These are phyloP conservation scores for Phytophthora chlamydospora DNA, from an alignment of 352 stramenopile species.

Conservation along the genomic window DNA sequence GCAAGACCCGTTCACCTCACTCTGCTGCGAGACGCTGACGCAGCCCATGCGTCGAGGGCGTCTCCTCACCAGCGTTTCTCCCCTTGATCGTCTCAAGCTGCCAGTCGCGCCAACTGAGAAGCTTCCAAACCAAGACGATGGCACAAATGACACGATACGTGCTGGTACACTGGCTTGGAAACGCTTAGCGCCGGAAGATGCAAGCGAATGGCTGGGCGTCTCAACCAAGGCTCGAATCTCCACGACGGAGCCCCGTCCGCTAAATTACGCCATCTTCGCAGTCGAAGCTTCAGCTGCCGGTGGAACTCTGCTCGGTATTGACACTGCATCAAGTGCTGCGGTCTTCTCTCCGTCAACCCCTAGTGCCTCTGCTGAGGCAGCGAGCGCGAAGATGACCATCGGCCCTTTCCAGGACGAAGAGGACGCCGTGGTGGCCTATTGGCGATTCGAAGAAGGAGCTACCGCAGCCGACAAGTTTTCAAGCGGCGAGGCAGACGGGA, in stretches of 20 bases:
- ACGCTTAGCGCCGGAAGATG: slow-evolving; percentile 67
- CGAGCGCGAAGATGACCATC: slow-evolving; percentile 64
- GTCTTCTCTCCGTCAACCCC: slow-evolving; percentile 18
- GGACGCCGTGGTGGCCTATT: slow-evolving; percentile 85
- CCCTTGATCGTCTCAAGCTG: slow-evolving; percentile 55
- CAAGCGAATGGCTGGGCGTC: slow-evolving; percentile 63
- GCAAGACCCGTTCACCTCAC: slow-evolving; percentile 63
- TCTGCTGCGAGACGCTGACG: slow-evolving; percentile 65
- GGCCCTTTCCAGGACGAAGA: slow-evolving; percentile 87
- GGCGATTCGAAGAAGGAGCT: slow-evolving; percentile 84
- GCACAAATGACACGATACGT: slow-evolving; percentile 24
- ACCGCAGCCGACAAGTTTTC: slow-evolving; percentile 27
- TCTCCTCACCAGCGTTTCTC: slow-evolving; percentile 54
- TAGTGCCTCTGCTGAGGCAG: slow-evolving; percentile 11
- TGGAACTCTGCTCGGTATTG: slow-evolving; percentile 12
- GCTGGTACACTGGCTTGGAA: slow-evolving; percentile 68
- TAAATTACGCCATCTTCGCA: slow-evolving; percentile 56
- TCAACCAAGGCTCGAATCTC: slow-evolving; percentile 52
- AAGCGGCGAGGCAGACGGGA: slow-evolving; percentile 21
- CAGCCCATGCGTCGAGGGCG: slow-evolving; percentile 75
- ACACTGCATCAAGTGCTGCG: slow-evolving; percentile 4
- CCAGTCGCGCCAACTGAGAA: slow-evolving; percentile 13
- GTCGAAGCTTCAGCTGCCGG: slow-evolving; percentile 18
- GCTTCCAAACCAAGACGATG: slow-evolving; percentile 19
- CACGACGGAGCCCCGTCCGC: slow-evolving; percentile 57